Percentiles rank a stretch among this genome's conserved stretches.
Evolutionary conservation across 208 protist species (phyloP).

Genomic region (Crithidia brevicula): DNA sequence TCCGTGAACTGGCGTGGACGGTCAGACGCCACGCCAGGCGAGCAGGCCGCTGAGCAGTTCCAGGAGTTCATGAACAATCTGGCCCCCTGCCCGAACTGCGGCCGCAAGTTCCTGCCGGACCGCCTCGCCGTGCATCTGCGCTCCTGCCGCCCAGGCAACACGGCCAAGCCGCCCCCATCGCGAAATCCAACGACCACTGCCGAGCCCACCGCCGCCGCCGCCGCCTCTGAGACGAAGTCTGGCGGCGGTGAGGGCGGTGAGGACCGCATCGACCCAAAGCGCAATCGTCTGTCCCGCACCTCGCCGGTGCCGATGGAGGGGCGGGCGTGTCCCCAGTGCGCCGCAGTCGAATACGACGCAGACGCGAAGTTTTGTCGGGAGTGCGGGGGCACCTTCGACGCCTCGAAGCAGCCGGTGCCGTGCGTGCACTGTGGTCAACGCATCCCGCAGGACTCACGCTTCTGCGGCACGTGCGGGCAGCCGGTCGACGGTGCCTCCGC

Average conservation of each 20-base stretch:
- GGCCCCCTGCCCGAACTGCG: conserved; percentile 91
- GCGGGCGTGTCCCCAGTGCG: conserved; percentile 61
- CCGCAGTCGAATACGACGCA: conserved; percentile 74
- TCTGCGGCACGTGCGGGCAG: conserved; percentile 83
- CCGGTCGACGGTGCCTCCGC: conserved; percentile 57
- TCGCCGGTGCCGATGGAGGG: conserved; percentile 38
- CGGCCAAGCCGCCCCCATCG: conserved; percentile 40
- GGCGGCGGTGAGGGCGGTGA: background rate
- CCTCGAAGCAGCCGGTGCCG: conserved; percentile 41
- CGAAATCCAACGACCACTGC: background rate
- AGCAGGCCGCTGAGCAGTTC: conserved; percentile 88
- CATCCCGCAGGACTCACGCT: conserved; percentile 75
- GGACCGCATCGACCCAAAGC: conserved; percentile 39
- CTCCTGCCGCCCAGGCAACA: conserved; percentile 84
- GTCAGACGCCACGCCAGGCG: conserved; percentile 34
- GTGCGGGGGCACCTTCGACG: conserved; percentile 51
- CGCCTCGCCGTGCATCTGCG: conserved; percentile 89
- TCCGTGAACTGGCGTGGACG: conserved; percentile 62
- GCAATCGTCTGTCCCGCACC: conserved; percentile 55
- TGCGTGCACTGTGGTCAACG: conserved; percentile 73
- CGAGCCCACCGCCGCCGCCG: background rate
- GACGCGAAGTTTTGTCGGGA: conserved; percentile 85
- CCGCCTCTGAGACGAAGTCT: background rate
- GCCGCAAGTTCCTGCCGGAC: conserved; percentile 87
- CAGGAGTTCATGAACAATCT: conserved; percentile 88